Evolutionary conservation across 163 green algal species (phyloP), one percentile per base, ranked within the genome.

Genomic region (Volvox carteri): DNA sequence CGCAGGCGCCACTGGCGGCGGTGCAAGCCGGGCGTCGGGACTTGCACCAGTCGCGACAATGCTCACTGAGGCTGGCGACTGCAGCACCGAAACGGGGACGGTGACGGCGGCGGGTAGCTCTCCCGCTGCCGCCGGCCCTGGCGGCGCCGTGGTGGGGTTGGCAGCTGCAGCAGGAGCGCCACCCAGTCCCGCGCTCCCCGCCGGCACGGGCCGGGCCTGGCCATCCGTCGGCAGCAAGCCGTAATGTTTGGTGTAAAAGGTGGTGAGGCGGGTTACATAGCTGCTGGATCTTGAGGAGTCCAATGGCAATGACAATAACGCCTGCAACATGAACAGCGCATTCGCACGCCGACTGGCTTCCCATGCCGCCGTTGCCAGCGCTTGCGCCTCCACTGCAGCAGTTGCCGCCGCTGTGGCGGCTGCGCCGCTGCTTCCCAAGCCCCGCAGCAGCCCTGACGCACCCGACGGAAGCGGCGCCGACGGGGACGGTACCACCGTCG

Each of bases 171-270:
- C 67, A n/a, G 67, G 33, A 23, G 54, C n/a, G n/a, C n/a, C n/a
- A n/a, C n/a, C n/a, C n/a, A n/a, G n/a, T n/a, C n/a, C n/a, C 23
- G 58, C 58, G 19, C 19, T 70, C 30, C 19, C 30, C 23, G 37
- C 50, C 1, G 50, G 4, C n/a, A n/a, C n/a, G 18, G 54, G 25
- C 0, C n/a, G 54, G 16, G 58, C 25, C 54, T 48, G 21, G 41
- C n/a, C 54, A 33, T 72, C 87, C 58, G 81, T 44, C 1, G 89
- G 91, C 33, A 89, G 84, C 44, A 88, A 78, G 1, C 93, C 93
- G 78, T 93, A 95, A 87, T 95, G 92, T 84, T 95, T 95, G 78
- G 90, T 93, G 90, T 94, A 93, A 62, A 92, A 94, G 54, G 92
- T 95, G 70, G 89, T 88, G 12, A 95, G 90, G 39, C 93, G 93